phyloP scores from a whole-genome alignment of 73 alveolate species.

The Stentor roeselii region DNA sequence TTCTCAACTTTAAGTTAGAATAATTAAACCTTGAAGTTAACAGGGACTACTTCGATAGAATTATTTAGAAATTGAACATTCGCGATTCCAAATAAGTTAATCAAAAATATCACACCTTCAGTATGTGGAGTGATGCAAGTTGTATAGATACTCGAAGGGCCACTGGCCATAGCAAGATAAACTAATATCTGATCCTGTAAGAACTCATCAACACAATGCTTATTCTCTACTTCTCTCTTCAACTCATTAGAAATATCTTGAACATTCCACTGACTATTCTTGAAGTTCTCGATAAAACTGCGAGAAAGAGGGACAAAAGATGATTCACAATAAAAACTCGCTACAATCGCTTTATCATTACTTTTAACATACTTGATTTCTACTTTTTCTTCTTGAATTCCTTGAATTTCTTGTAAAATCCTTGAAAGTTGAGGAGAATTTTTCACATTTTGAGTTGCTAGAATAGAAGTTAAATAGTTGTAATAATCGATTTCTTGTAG shows the following conservation, averaged over 20 bases:
- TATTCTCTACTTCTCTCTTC: background rate
- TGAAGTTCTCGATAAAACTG: background rate
- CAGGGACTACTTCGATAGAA: too few relatives aligned
- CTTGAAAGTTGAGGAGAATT: too few relatives aligned
- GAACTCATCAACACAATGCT: background rate
- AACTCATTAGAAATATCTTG: background rate
- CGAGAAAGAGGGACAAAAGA: background rate
- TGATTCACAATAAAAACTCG: background rate
- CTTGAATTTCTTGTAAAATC: too few relatives aligned
- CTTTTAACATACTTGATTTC: background rate
- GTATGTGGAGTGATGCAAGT: background rate
- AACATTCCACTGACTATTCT: background rate
- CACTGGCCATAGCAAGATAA: background rate
- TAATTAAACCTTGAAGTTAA: too few relatives aligned
- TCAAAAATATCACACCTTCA: background rate
- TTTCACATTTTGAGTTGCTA: background rate
- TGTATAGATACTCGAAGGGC: background rate
- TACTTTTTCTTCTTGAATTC: background rate
- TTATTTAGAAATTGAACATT: too few relatives aligned
- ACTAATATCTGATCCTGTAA: constrained; percentile 10
- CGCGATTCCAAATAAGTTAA: background rate
- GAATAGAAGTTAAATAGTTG: background rate
- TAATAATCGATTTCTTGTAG: background rate
- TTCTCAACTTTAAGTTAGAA: too few relatives aligned
- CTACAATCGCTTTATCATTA: background rate